Percentiles rank a stretch among this genome's conserved stretches.
Evolutionary conservation across 805 yeast species (phyloP).

Genomic region (Sugiyamaella marilandica): DNA sequence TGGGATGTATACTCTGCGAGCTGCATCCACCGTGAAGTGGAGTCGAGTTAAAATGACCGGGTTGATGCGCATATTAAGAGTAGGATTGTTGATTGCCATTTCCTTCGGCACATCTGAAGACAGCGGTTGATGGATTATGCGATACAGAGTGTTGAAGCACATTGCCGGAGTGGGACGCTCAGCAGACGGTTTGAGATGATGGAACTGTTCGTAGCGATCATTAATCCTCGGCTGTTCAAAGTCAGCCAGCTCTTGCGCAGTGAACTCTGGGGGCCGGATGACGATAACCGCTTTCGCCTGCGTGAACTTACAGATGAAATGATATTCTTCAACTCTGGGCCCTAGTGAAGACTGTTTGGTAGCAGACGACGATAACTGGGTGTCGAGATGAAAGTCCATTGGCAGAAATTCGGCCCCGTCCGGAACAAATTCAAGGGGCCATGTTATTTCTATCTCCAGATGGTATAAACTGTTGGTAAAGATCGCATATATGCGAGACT

Average conservation of each 20-base stretch:
- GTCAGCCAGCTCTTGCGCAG: constrained; percentile 42
- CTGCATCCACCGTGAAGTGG: constrained; percentile 21
- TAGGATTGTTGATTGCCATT: constrained; percentile 47
- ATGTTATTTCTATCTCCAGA: constrained; percentile 17
- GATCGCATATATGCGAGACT: constrained; percentile 13
- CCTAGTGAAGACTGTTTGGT: constrained; percentile 16
- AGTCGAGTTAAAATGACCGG: constrained; percentile 42
- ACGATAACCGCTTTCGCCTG: constrained; percentile 19
- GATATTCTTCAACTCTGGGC: constrained; percentile 12
- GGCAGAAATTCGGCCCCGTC: constrained; percentile 1
- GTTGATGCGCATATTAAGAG: constrained; percentile 54
- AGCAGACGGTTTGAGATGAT: constrained; percentile 26
- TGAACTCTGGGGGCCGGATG: constrained; percentile 35
- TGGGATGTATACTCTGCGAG: constrained; percentile 18
- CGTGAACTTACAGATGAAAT: constrained; percentile 22
- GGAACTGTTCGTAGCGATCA: constrained; percentile 41
- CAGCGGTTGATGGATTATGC: constrained; percentile 66
- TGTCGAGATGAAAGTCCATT: constrained; percentile 14
- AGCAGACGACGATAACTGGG: constrained; percentile 4
- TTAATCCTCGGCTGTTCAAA: constrained; percentile 48
- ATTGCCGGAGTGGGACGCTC: constrained; percentile 49
- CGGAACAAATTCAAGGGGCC: not conserved
- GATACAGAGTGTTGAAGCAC: constrained; percentile 57
- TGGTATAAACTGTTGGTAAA: constrained; percentile 22
- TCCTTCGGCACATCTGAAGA: constrained; percentile 47